A percentile compares a stretch with the other conserved stretches of the same genome.
phyloP scores from a whole-genome alignment of 495 filamentous ascomycete genomes.

The Aspergillus egyptiacus region DNA sequence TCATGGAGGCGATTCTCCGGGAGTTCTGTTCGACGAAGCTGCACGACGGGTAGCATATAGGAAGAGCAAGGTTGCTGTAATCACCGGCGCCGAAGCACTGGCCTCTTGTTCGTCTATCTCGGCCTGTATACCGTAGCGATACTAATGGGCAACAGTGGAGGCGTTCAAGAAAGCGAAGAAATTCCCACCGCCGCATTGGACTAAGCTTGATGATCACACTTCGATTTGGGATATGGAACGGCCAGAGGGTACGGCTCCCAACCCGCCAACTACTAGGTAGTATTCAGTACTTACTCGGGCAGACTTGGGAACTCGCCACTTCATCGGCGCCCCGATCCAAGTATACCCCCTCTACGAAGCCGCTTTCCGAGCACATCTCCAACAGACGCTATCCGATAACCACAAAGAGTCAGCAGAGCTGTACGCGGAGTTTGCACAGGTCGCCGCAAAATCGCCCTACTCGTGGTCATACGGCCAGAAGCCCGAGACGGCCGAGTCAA shows the following conservation, averaged over 20 bases:
- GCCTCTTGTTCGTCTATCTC: constrained; percentile 38
- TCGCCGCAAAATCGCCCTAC: constrained; percentile 2
- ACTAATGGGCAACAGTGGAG: constrained; percentile 23
- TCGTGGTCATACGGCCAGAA: constrained; percentile 6
- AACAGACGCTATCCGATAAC: constrained; percentile 5
- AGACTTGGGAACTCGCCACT: constrained; percentile 9
- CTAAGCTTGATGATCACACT: constrained; percentile 26
- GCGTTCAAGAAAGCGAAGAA: constrained; percentile 28
- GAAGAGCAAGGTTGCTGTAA: constrained; percentile 42
- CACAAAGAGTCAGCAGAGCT: constrained; percentile 9
- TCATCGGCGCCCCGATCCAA: constrained; percentile 9
- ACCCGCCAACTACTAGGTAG: too few species aligned
- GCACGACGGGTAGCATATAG: constrained; percentile 42
- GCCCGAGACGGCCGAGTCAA: constrained; percentile 10
- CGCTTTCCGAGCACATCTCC: constrained; percentile 4
- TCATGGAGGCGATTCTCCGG: constrained; percentile 51
- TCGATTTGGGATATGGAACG: constrained; percentile 13
- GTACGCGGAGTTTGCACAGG: constrained; percentile 8
- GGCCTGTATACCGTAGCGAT: constrained; percentile 15
- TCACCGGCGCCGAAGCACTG: constrained; percentile 53
- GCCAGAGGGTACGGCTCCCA: constrained; percentile 5
- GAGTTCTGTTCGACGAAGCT: constrained; percentile 49
- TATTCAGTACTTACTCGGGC: background rate
- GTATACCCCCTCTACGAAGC: constrained; percentile 13
- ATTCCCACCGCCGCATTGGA: constrained; percentile 47